A percentile compares a stretch with the other conserved stretches of the same genome.
Conservation (phyloP, 2,329 filamentous ascomycete genomes). For the Cladosporium sp. region DNA sequence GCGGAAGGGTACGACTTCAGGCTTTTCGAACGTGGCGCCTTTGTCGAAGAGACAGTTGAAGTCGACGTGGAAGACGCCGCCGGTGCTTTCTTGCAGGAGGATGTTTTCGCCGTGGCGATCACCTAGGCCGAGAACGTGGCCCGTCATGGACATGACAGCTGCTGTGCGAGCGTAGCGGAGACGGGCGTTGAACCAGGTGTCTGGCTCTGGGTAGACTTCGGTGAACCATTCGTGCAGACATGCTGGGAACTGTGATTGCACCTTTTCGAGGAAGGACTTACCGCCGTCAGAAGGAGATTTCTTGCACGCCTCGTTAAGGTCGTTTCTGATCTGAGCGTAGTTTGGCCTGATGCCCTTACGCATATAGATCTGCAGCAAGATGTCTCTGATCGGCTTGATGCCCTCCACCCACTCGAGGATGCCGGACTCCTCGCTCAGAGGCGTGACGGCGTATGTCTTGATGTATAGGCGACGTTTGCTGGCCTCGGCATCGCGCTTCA, state of each 20-base stretch:
- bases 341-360: conserved; percentile 65
- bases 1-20: conserved; percentile 91
- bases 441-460: conserved; percentile 94
- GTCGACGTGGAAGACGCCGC: conserved; percentile 94
- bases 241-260: conserved; percentile 67
- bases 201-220: conserved; percentile 88
- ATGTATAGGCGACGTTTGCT: conserved; percentile 90
- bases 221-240: conserved; percentile 94
- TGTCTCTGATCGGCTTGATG: conserved; percentile 88
- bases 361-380: conserved; percentile 73
- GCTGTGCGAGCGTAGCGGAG: conserved; percentile 88
- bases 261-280: conserved; percentile 64
- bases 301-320: conserved; percentile 63
- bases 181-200: conserved; percentile 84
- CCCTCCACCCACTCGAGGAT: conserved; percentile 99
- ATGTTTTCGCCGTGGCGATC: conserved; percentile 98
- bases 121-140: conserved; percentile 85
- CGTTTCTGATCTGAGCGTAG: conserved; percentile 60
- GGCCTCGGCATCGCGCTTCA: conserved; percentile 87
- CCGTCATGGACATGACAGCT: conserved; percentile 99
- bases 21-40: conserved; percentile 88
- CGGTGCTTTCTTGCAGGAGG: conserved; percentile 86
- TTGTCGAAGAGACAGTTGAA: conserved; percentile 99
- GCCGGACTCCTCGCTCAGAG: conserved; percentile 94
- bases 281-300: conserved; percentile 53